These are phyloP conservation scores for Phytophthora pinifolia DNA, from an alignment of 352 stramenopile species.

Conservation along the genomic window DNA sequence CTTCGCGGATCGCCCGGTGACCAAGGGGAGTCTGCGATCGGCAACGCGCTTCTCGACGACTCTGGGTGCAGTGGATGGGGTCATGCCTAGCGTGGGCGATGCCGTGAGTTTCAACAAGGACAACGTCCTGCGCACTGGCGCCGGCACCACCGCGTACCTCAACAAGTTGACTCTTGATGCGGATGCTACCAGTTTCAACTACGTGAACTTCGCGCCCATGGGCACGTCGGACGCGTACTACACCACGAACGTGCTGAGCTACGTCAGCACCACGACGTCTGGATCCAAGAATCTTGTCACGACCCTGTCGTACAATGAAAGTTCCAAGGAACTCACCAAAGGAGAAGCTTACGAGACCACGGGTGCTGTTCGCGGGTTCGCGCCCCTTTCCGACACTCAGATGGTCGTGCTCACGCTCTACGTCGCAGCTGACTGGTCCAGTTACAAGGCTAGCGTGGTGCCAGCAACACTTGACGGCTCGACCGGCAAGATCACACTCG, in stretches of 20 bases:
- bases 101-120: slow-evolving; percentile 41
- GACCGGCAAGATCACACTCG: slow-evolving; percentile 14
- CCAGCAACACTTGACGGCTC: slow-evolving; percentile 32
- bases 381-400: slow-evolving; percentile 54
- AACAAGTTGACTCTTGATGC: slow-evolving; percentile 29
- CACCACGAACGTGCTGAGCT: slow-evolving; percentile 54
- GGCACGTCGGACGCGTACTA: slow-evolving; percentile 35
- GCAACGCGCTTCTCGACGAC: slow-evolving; percentile 45
- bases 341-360: slow-evolving; percentile 1
- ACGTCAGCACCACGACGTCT: slow-evolving; percentile 29
- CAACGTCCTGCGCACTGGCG: slow-evolving; percentile 46
- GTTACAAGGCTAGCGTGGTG: slow-evolving; percentile 24
- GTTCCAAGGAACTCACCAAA: slow-evolving; percentile 37
- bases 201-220: slow-evolving; percentile 55
- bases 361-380: slow-evolving; percentile 46
- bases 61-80: slow-evolving; percentile 24
- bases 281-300: slow-evolving; percentile 42
- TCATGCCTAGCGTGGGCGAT: slow-evolving; percentile 26
- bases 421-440: background rate
- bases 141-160: slow-evolving; percentile 71
- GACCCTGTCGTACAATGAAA: slow-evolving; percentile 35
- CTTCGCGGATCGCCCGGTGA: slow-evolving; percentile 48
- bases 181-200: slow-evolving; percentile 21
- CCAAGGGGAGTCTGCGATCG: slow-evolving; percentile 20
- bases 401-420: slow-evolving; percentile 37